phyloP scores from a whole-genome alignment of 192 early-diverging fungal species.

The Linnemannia zychae region DNA sequence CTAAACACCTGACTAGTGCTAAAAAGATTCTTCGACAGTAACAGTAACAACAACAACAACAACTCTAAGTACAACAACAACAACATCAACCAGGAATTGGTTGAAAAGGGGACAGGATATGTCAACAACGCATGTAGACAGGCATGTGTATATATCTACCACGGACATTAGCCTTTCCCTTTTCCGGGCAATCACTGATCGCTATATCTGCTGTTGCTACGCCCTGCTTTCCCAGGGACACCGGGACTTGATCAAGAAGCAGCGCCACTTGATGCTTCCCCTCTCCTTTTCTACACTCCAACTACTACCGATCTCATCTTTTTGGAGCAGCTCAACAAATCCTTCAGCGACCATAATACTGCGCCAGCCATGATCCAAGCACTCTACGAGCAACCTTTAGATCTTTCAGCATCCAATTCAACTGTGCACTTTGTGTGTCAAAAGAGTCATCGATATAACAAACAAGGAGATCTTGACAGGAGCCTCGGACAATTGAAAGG shows the following conservation, averaged over 20 bases:
- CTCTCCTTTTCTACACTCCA: too few relatives aligned
- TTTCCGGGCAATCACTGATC: neutral
- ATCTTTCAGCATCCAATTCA: neutral
- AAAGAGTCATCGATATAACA: neutral
- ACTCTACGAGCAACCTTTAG: neutral
- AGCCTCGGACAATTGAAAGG: neutral
- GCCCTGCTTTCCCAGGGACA: conserved; percentile 4
- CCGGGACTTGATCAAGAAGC: neutral
- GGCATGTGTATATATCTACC: too few relatives aligned
- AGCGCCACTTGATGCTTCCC: too few relatives aligned
- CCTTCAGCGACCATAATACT: neutral
- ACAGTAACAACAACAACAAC: neutral
- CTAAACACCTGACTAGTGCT: conserved; percentile 14
- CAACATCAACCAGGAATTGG: neutral
- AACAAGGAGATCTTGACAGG: neutral
- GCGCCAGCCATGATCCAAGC: neutral
- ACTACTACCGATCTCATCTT: too few relatives aligned
- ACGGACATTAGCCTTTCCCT: neutral
- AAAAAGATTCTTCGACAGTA: neutral
- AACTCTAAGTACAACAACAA: neutral
- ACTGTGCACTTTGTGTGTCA: neutral
- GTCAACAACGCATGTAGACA: too few relatives aligned
- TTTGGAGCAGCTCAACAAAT: too few relatives aligned
- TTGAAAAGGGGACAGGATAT: neutral
- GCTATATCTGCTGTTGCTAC: neutral